These are phyloP conservation scores for Plasmopara viticola DNA, from an alignment of 352 stramenopile species.

Conservation along the genomic window DNA sequence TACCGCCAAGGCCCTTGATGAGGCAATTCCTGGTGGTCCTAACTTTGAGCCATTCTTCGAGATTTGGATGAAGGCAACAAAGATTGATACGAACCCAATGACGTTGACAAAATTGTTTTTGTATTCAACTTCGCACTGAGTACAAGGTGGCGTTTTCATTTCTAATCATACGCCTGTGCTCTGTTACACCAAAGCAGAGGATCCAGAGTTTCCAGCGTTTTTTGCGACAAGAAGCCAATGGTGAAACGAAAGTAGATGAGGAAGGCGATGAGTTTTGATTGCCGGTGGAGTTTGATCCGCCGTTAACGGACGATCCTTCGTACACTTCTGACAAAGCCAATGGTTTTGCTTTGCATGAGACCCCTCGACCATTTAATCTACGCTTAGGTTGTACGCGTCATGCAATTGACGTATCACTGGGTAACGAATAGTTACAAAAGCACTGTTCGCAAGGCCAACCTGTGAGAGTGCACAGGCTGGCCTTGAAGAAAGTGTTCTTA, in stretches of 20 bases:
- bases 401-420: conserved; percentile 96
- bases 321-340: conserved; percentile 93
- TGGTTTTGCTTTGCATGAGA: conserved; percentile 97
- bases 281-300: conserved; percentile 81
- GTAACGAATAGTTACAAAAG: conserved; percentile 99
- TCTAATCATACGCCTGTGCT: conserved; percentile 94
- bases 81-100: conserved; percentile 99
- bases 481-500: too few relatives aligned
- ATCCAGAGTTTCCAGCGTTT: conserved; percentile 93
- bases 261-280: conserved; percentile 85
- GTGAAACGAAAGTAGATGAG: conserved; percentile 51
- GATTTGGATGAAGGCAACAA: conserved; percentile 97
- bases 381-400: conserved; percentile 93
- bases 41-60: conserved; percentile 99
- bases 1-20: conserved; percentile 99
- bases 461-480: conserved; percentile 90
- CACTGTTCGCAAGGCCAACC: conserved; percentile 97
- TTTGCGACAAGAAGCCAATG: conserved; percentile 80
- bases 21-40: conserved; percentile 97
- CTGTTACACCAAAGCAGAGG: conserved; percentile 96
- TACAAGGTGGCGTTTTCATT: conserved; percentile 99
- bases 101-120: conserved; percentile 99
- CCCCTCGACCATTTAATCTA: conserved; percentile 96
- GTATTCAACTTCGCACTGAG: conserved; percentile 97
- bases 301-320: conserved; percentile 90